Evolutionary conservation across 306 rosid species (phyloP).

Genomic region (Vigna hirtella): DNA sequence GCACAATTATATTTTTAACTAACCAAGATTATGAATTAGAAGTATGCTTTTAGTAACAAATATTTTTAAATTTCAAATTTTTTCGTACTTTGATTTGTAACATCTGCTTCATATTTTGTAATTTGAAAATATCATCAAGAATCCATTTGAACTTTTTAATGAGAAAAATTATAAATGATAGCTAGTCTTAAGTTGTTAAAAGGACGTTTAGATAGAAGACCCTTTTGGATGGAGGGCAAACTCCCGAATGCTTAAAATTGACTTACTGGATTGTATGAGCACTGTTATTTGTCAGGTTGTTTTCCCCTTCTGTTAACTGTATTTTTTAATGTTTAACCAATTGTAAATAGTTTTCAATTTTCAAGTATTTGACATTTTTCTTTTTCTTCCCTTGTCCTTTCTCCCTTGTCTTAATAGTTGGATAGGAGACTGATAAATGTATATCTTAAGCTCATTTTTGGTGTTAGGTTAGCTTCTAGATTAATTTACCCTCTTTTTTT

Average conservation of each 20-base stretch:
- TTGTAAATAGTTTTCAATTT: constrained; percentile 2
- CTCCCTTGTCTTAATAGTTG: background rate
- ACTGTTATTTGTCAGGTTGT: constrained; percentile 1
- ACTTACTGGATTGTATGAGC: too few relatives aligned
- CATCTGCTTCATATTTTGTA: background rate
- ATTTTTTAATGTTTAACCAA: background rate
- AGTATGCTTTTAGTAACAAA: background rate
- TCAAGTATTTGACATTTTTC: background rate
- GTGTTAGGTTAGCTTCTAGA: constrained; percentile 5
- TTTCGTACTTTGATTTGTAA: background rate
- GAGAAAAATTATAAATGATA: background rate
- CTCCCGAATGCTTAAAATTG: background rate
- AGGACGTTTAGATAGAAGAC: background rate
- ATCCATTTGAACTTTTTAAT: background rate
- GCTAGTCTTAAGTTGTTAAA: background rate
- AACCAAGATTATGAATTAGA: background rate
- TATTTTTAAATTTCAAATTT: too few relatives aligned
- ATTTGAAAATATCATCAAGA: background rate
- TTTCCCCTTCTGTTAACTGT: background rate
- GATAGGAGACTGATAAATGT: background rate
- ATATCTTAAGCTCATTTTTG: constrained; percentile 1
- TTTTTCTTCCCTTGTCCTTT: background rate
- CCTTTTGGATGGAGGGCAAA: background rate
- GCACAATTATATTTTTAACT: too few relatives aligned
- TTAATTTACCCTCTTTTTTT: background rate